Base-by-base conservation (phyloP, 768 basidiomycete species). In the Xerocomellus intermedius region DNA sequence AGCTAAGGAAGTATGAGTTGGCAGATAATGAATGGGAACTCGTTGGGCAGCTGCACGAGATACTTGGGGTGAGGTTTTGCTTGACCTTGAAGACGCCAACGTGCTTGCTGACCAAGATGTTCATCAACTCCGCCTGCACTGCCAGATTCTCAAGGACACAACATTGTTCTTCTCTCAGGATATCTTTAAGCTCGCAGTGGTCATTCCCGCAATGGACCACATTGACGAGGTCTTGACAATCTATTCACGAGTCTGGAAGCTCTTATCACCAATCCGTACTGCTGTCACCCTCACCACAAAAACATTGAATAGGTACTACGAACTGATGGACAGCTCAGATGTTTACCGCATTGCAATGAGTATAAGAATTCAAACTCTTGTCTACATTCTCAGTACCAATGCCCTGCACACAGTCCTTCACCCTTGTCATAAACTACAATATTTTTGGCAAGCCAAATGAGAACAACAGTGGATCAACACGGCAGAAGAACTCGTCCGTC, bases 21-120 rank as follows among this genome's bases (percentile, higher is more conserved):
- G 41, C 30, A 1, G 21, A 54, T 12, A 45, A 43, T 1, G 71
- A 79, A 47, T 79, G 77, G 77, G 33, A 22, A 2, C 55, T 77
- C 10, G 57, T 67, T 1, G 43, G 50, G 10, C 63, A 79, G 54
- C 56, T 80, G 8, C 19, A 52, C 0, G 63, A 67, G 26, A 49
- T 70, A 9, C 58, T 76, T 2, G 62, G 69, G 64, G 71, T 75
- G 51, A 19, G 64, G n/a, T n/a, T n/a, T n/a, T 10, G 1, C 26
- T 26, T 6, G 5, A 26, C 24, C 24, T 2, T 24, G 24, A 24
- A 5, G 26, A 4, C 5, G 5, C 26, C 5, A n/a, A 5, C 5
- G 5, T 26, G 26, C 26, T 6, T 6, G 5, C 26, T 26, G 5
- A 6, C 5, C 3, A 26, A 26, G 5, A n/a, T n/a, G n/a, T n/a